Evolutionary conservation across 768 basidiomycete species (phyloP).

Genomic region (Daedaleopsis sinensis): DNA sequence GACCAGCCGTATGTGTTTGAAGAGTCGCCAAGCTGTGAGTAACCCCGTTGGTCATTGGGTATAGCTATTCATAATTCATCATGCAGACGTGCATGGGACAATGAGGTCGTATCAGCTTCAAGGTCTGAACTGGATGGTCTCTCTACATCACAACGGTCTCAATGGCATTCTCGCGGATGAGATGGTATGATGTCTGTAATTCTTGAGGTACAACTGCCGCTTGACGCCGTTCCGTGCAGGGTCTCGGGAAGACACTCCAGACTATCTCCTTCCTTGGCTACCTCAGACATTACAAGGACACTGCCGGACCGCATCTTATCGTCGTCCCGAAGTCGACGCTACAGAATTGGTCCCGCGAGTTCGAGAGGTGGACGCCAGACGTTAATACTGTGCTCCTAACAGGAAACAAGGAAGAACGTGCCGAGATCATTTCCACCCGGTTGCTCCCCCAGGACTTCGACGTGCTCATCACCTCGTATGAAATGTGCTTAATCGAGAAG

Average conservation of each 20-base stretch:
- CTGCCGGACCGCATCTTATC: constrained; percentile 85
- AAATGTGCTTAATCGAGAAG: constrained; percentile 96
- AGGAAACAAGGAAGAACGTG: constrained; percentile 89
- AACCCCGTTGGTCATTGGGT: background rate
- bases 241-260: constrained; percentile 97
- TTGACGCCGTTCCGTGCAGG: constrained; percentile 47
- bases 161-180: constrained; percentile 98
- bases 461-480: constrained; percentile 95
- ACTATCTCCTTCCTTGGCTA: constrained; percentile 97
- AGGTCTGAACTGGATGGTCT: constrained; percentile 97
- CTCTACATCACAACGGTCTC: constrained; percentile 92
- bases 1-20: constrained; percentile 96
- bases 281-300: constrained; percentile 81
- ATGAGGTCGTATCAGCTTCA: constrained; percentile 97
- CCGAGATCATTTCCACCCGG: constrained; percentile 73
- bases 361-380: constrained; percentile 88
- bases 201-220: background rate
- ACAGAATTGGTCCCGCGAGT: constrained; percentile 96
- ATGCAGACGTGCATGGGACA: constrained; percentile 79
- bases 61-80: background rate
- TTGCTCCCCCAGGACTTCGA: constrained; percentile 90
- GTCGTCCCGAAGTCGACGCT: constrained; percentile 99
- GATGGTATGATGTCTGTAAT: constrained; percentile 65
- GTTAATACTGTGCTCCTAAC: constrained; percentile 82
- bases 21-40: constrained; percentile 84